Conservation (phyloP, 1,139 yeast genomes). For the Yamadazyma pseudoaaseri region DNA sequence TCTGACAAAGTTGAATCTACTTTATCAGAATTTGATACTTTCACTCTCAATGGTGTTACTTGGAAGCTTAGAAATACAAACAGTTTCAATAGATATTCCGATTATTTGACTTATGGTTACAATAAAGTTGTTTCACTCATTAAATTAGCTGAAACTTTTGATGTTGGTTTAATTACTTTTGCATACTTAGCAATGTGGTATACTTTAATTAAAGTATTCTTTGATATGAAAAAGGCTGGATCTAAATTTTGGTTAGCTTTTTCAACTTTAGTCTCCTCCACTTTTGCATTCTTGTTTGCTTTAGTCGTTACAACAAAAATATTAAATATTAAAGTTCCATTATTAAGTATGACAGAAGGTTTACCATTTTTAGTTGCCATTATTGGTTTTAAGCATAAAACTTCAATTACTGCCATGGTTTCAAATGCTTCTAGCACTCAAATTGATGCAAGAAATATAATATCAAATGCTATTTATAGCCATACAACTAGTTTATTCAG, state of each 20-base stretch:
- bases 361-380: conserved; percentile 91
- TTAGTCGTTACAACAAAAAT: conserved; percentile 63
- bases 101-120: conserved; percentile 50
- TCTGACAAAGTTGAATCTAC: conserved; percentile 33
- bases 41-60: conserved; percentile 41
- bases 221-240: conserved; percentile 78
- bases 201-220: conserved; percentile 73
- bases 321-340: conserved; percentile 57
- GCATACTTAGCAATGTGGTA: conserved; percentile 93
- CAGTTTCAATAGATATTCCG: conserved; percentile 63
- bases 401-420: conserved; percentile 69
- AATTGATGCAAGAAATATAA: conserved; percentile 45
- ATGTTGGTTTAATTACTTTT: conserved; percentile 71
- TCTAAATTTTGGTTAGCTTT: conserved; percentile 90
- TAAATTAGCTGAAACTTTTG: conserved; percentile 82
- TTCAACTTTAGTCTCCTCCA: conserved; percentile 76
- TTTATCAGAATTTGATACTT: conserved; percentile 29
- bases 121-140: conserved; percentile 53
- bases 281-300: conserved; percentile 85
- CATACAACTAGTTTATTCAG: conserved; percentile 72
- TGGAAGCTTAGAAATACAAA: conserved; percentile 71
- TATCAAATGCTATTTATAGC: conserved; percentile 59
- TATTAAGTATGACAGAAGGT: conserved; percentile 83
- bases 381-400: conserved; percentile 89
- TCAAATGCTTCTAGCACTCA: conserved; percentile 40